Evolutionary conservation across 2,329 filamentous ascomycete genomes (phyloP), one percentile per base, ranked within the genome.

Genomic region (Trichoderma sp.): DNA sequence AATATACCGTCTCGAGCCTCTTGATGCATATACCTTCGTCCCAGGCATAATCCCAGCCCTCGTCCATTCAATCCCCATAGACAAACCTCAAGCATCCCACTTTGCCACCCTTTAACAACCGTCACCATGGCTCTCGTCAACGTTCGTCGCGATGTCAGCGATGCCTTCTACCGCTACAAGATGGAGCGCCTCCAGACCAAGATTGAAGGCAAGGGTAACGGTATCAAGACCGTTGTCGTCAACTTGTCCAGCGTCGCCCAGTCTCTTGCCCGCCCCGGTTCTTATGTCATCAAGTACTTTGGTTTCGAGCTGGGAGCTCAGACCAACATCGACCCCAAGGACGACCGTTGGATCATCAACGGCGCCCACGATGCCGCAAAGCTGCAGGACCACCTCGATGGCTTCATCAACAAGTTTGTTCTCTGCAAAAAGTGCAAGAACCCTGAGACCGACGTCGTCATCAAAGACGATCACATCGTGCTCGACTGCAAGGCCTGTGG

Each of bases 361-460:
- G 96, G 96, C 81, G 94, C 95, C 76, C 96, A 99, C 82, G 96
- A 99, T 77, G 91, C 95, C 74, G 85, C 88, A 82, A 98, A 98
- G 88, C 92, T 99, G 63, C 96, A 99, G 87, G 96, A 98, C 82
- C 95, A 98, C 78, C 93, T 99, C 63, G 95, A 98, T 82, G 95
- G 95, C 78, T 99, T 99, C 89, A 99, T 99, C 85, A 89, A 91
- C 87, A 97, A 94, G 86, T 99, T 98, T 77, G 96, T 99, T 79
- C 94, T 99, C 75, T 99, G 96, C 93, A 97, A 97, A 87, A 95
- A 97, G 83, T 99, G 96, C 92, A 97, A 97, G 90, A 99, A 99
- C 83, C 96, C 96, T 43, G 96, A 99, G 88, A 99, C 96, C 76
- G 95, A 97, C 76, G 92, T 98, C 80, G 90, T 92, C 80, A 94